Evolutionary conservation across 208 protist species (phyloP).

Genomic region (Acanthamoeba divionensis): DNA sequence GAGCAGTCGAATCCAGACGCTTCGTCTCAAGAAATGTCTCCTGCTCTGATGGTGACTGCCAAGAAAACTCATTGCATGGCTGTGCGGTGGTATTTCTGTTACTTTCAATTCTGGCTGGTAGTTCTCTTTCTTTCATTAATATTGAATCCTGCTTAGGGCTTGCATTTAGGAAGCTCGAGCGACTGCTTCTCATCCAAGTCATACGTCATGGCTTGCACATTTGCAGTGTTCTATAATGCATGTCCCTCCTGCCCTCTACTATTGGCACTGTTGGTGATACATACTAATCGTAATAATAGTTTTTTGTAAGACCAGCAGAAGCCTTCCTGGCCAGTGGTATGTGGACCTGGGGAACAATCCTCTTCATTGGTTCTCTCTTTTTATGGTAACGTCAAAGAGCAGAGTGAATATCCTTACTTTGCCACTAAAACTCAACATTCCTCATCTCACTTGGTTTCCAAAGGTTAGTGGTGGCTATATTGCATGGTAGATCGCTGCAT

Average conservation of each 20-base stretch:
- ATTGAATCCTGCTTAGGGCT: not conserved
- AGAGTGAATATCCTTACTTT: too few species aligned
- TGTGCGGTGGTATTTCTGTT: too few species aligned
- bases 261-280: too few species aligned
- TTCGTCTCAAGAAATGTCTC: too few species aligned
- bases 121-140: not conserved
- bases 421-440: too few species aligned
- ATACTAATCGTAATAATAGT: not conserved
- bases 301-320: not conserved
- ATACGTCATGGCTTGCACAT: not conserved
- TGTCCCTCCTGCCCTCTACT: too few species aligned
- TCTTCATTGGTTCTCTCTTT: not conserved
- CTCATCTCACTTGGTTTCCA: not conserved
- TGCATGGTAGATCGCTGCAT: not conserved
- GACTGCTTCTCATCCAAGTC: slow-evolving; percentile 1
- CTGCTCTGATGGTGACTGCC: too few species aligned
- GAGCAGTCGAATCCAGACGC: too few species aligned
- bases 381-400: not conserved
- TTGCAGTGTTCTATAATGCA: slow-evolving; percentile 4
- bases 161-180: not conserved
- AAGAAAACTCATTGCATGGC: too few species aligned
- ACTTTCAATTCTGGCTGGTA: too few species aligned
- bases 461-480: not conserved
- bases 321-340: not conserved
- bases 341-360: slow-evolving; percentile 34